phyloP scores from a whole-genome alignment of 2,329 filamentous ascomycete species.

The Aspergillus tanneri region DNA sequence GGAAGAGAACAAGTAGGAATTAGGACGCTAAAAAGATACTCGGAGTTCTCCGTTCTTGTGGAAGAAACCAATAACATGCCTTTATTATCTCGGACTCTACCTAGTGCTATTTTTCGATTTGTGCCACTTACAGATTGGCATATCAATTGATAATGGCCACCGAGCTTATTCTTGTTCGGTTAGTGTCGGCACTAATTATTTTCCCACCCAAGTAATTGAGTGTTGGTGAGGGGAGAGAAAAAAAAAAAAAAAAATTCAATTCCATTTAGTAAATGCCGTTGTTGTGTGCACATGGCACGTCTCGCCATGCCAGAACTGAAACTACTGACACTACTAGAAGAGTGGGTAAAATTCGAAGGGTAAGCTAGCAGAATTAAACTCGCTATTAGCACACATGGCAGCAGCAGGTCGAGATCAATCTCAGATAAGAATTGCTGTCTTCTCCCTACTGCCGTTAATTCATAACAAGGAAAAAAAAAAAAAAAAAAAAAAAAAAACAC shows the following conservation, averaged over 20 bases:
- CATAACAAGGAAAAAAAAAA: too few relatives aligned
- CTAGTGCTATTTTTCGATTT: neutral
- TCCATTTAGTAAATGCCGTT: too few relatives aligned
- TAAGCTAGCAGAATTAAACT: neutral
- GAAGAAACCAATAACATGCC: neutral
- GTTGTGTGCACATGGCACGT: too few relatives aligned
- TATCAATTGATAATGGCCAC: neutral
- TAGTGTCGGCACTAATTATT: constrained; percentile 2
- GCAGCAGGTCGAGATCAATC: neutral
- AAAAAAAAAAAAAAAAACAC: too few relatives aligned
- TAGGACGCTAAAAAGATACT: too few relatives aligned
- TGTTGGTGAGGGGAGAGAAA: neutral
- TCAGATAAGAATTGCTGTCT: neutral
- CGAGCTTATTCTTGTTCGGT: neutral
- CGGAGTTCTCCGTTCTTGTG: neutral
- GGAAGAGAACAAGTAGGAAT: too few relatives aligned
- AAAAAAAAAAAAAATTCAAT: too few relatives aligned
- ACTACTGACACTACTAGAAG: too few relatives aligned
- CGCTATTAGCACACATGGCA: neutral
- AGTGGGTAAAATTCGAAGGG: neutral
- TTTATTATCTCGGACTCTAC: neutral
- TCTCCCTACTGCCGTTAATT: too few relatives aligned
- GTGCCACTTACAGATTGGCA: neutral
- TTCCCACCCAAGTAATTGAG: neutral
- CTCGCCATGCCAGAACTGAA: too few relatives aligned